Evolutionary conservation across 495 filamentous ascomycete genomes (phyloP), one percentile per base, ranked within the genome.

Genomic region (Cercophora scortea): DNA sequence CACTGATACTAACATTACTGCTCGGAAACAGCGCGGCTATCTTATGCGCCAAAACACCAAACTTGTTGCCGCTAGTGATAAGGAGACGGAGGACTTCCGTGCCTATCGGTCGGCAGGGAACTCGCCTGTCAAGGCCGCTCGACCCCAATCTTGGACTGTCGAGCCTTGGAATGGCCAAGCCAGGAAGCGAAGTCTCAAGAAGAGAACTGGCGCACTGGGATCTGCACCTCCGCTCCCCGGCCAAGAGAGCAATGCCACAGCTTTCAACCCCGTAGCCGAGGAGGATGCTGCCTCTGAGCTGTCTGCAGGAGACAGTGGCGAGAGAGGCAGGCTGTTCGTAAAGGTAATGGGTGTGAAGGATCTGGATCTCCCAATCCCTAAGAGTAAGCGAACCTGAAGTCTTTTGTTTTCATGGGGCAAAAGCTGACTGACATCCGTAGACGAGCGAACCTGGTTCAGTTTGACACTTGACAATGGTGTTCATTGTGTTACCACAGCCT

Each of bases 1-100:
- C 10, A 15, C 40, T 55, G 60, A 60, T 71, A 75, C 87, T 91
- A 83, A 91, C 74, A 61, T 67, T 46, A 59, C 52, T 51, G 55
- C 66, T 42, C 70, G 60, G 13, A 71, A 74, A 83, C 85, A 98
- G 93, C 89, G 93, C 74, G 93, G 93, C 17, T 98, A 98, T 61
- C 79, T 98, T 33, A 97, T 96, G 93, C 83, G 93, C 58, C 93
- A 98, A 57, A 98, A 97, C 67, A 97, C 93, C 15, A 96, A 96
- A 63, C 81, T 98, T 42, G 88, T 98, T 49, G 87, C 96, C 52
- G 93, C 94, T 53, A 95, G 84, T 64, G 82, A 86, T 51, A 74
- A 75, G 56, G 75, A 77, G 15, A 70, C 72, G 1, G 70, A 77
- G 42, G 78, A 79, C n/a, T 45, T 47, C 38, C 51, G 68, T 45